Conservation (phyloP, 179 eudicot genomes). For the Carnegiea gigantea region DNA sequence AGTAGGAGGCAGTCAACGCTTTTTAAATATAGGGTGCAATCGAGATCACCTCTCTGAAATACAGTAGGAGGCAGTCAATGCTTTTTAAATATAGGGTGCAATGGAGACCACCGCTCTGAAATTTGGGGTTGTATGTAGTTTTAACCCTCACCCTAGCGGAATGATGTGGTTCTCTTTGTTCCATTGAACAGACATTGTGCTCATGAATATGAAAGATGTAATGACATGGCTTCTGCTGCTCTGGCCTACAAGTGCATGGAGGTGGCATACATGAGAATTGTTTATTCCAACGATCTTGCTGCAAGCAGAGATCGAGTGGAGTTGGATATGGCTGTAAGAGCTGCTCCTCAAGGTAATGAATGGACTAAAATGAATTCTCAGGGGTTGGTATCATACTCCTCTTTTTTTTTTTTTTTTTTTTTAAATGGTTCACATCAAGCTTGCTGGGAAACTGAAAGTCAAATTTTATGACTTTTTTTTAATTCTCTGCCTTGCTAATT, state of each 20-base stretch:
- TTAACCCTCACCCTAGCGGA: no score
- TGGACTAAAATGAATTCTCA: neutral
- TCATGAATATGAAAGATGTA: conserved; percentile 42
- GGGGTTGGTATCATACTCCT: neutral
- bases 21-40: no score
- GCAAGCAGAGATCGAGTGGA: conserved; percentile 40
- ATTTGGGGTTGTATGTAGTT: no score
- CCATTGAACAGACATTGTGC: conserved; percentile 40
- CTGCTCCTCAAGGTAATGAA: conserved; percentile 45
- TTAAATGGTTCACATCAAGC: neutral
- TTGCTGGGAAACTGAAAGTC: neutral
- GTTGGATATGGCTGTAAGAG: conserved; percentile 41
- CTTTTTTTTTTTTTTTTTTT: no score
- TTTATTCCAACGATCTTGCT: conserved; percentile 36
- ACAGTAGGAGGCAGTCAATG: no score
- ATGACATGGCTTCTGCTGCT: conserved; percentile 55
- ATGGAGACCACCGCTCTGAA: no score
- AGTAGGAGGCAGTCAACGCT: no score
- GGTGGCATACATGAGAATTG: conserved; percentile 49
- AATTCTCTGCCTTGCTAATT: conserved; percentile 8
- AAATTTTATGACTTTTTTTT: no score
- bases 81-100: no score
- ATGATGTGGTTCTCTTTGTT: conserved; percentile 6
- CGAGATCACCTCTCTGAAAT: no score
- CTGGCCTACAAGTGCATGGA: conserved; percentile 56